Evolutionary conservation across 2,329 filamentous ascomycete species (phyloP), one percentile per base, ranked within the genome.

Genomic region (Cryoendolithus antarcticus): DNA sequence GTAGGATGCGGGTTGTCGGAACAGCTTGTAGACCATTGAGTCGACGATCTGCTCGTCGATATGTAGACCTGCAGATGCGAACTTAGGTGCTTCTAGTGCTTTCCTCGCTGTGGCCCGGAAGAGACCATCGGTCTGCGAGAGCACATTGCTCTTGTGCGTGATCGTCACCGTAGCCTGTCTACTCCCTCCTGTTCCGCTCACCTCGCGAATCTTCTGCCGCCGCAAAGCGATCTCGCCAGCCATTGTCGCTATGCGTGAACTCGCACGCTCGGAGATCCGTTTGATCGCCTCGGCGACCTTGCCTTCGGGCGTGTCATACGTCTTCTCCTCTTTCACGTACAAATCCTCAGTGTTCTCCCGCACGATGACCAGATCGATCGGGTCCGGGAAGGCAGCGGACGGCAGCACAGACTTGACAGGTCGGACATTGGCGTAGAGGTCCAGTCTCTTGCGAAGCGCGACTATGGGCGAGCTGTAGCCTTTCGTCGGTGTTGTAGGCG

Each of bases 1-100:
- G 76, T 96, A 98, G 57, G 81, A 82, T 56, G 81, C 74, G 32
- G 91, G 91, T 65, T 96, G 86, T 46, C 89, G 85, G 78, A 96
- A 96, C 41, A 98, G 82, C 72, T 96, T 96, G 77, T 96, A 96
- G 42, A 96, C 86, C 91, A 98, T 98, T 45, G 82, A 89, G 66
- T 98, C 91, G 47, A 98, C 89, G 52, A 98, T 98, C 69, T 98
- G 91, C 72, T 96, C 91, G 65, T 96, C 91, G 27, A 58, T 54
- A 7, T 43, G 44, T 39, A 95, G 71, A 32, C 66, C 65, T 39
- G 93, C 68, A 37, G 62, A 64, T 44, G 65, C 63, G 67, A 84
- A 95, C 49, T 68, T 71, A 9, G 72, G 51, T 37, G 71, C 70
- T 21, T 77, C 71, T 7, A 96, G 77, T 3, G 84, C 85, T 24